Conservation (phyloP, 768 basidiomycete genomes). For the Leccinum aurantiacum region DNA sequence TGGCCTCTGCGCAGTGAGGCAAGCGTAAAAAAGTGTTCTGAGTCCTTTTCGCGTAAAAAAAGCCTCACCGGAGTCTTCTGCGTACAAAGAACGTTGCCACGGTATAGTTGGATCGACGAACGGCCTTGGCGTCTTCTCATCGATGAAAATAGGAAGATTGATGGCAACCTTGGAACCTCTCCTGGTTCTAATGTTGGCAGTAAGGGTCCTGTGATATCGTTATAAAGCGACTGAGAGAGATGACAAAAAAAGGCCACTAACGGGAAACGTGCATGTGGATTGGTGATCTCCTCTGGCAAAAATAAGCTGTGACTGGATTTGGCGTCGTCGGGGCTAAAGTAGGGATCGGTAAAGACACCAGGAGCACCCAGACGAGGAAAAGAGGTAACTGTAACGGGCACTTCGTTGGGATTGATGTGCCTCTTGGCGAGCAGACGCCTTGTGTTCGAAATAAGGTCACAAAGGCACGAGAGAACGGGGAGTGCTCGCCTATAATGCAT, state of each 20-base stretch:
- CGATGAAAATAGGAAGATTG: conserved; percentile 90
- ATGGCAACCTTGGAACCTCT: conserved; percentile 94
- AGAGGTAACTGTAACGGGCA: conserved; percentile 92
- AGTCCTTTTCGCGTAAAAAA: conserved; percentile 7
- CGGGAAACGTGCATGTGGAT: conserved; percentile 98
- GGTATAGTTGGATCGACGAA: conserved; percentile 94
- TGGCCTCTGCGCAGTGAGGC: conserved; percentile 60
- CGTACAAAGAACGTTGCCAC: conserved; percentile 77
- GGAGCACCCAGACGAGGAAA: conserved; percentile 89
- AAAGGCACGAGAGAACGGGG: background rate
- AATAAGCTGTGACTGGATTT: conserved; percentile 91
- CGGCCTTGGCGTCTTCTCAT: conserved; percentile 81
- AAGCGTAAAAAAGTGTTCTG: conserved; percentile 8
- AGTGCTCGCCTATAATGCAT: conserved; percentile 82
- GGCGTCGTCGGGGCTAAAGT: conserved; percentile 70
- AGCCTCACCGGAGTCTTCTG: conserved; percentile 76
- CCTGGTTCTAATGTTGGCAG: conserved; percentile 89
- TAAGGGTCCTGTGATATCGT: conserved; percentile 71
- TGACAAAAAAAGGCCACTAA: conserved; percentile 45
- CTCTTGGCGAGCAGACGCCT: conserved; percentile 84
- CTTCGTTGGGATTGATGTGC: conserved; percentile 80
- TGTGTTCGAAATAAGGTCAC: conserved; percentile 9
- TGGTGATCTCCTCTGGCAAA: conserved; percentile 93
- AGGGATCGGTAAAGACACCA: conserved; percentile 91
- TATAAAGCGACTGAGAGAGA: conserved; percentile 9